Conservation (phyloP, 257 asterid genomes). For the Parsonsia alboflavescens region DNA sequence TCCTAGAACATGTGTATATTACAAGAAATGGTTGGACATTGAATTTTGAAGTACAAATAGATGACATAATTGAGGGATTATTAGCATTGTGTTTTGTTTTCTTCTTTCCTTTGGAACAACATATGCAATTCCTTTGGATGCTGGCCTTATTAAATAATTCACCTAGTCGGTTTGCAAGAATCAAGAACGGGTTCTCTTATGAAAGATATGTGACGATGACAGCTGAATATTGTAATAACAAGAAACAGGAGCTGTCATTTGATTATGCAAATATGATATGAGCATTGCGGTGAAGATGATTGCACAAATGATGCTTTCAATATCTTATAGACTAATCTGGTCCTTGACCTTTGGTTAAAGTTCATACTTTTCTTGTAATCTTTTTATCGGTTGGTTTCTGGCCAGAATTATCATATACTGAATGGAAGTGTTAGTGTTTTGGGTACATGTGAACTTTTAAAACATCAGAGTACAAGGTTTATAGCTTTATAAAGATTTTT, state of each 20-base stretch:
- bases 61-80: background rate
- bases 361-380: background rate
- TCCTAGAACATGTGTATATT: constrained; percentile 57
- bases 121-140: background rate
- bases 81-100: background rate
- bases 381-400: background rate
- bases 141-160: background rate
- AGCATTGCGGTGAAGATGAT: background rate
- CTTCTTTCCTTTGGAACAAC: too few relatives aligned
- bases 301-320: background rate
- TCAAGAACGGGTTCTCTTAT: too few relatives aligned
- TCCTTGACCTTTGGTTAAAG: background rate
- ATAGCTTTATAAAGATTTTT: too few relatives aligned
- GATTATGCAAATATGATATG: background rate
- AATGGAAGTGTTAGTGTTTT: background rate
- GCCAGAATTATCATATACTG: background rate
- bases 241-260: background rate
- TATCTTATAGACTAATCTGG: background rate
- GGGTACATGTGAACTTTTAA: background rate
- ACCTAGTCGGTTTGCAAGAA: background rate
- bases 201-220: too few relatives aligned
- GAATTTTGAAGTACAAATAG: constrained; percentile 23
- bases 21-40: constrained; percentile 50
- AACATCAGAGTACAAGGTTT: background rate
- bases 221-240: background rate